A percentile compares a stretch with the other conserved stretches of the same genome.
These are phyloP conservation scores for Diaporthe eres DNA, from an alignment of 2,329 filamentous ascomycete species.

Conservation along the genomic window DNA sequence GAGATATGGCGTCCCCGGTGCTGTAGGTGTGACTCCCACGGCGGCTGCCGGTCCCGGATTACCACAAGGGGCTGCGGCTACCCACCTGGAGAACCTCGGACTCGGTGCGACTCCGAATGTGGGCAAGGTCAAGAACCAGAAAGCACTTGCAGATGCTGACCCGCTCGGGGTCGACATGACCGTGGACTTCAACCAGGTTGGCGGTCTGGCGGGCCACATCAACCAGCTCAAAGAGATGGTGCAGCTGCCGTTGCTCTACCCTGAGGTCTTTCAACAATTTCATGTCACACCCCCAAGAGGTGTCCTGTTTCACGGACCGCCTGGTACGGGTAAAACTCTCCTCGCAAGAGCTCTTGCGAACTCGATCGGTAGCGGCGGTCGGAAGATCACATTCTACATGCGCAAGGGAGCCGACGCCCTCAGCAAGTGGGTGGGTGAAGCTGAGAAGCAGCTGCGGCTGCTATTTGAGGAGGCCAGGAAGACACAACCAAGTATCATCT, in stretches of 20 bases:
- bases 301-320: constrained; percentile 96
- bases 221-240: constrained; percentile 99
- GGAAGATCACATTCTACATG: constrained; percentile 99
- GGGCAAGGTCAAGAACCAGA: constrained; percentile 93
- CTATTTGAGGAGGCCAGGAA: constrained; percentile 96
- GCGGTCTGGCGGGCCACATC: constrained; percentile 92
- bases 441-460: constrained; percentile 92
- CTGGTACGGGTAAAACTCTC: constrained; percentile 98
- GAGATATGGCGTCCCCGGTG: constrained; percentile 70
- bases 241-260: constrained; percentile 91
- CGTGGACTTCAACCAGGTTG: constrained; percentile 95
- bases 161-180: constrained; percentile 93
- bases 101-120: constrained; percentile 78
- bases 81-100: constrained; percentile 46
- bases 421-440: constrained; percentile 99
- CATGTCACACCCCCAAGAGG: constrained; percentile 94
- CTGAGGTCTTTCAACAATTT: constrained; percentile 92
- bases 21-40: constrained; percentile 73
- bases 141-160: constrained; percentile 92
- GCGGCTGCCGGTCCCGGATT: constrained; percentile 62
- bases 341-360: constrained; percentile 93
- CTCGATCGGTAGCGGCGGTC: constrained; percentile 87
- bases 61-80: constrained; percentile 53
- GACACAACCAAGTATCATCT: constrained; percentile 98
- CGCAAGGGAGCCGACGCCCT: constrained; percentile 97